These are phyloP conservation scores for Cinnamomum chago DNA, from an alignment of 164 flowering plant genomes.

Conservation along the genomic window DNA sequence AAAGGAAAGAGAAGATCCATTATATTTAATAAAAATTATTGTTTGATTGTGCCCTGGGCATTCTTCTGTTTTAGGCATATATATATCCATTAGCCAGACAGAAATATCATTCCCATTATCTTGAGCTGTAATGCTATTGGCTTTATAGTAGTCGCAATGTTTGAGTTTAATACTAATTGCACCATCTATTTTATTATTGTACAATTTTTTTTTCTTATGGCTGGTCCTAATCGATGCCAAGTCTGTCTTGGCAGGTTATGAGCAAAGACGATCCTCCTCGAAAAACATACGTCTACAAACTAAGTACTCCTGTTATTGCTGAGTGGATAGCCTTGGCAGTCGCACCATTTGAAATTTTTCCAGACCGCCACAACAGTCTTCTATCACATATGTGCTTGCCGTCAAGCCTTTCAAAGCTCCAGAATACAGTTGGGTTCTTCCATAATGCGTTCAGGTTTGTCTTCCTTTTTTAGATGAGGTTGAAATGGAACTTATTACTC, in stretches of 20 bases:
- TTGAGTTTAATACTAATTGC: neutral
- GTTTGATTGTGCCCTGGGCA: too few relatives aligned
- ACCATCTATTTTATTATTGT: neutral
- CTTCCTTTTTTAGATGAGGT: neutral
- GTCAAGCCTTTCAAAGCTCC: constrained; percentile 48
- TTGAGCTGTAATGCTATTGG: too few relatives aligned
- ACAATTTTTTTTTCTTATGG: neutral
- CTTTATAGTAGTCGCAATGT: too few relatives aligned
- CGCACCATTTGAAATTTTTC: constrained; percentile 82
- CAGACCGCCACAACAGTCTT: constrained; percentile 52
- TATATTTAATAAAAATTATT: too few relatives aligned
- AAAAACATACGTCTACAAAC: constrained; percentile 76
- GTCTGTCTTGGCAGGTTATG: constrained; percentile 49
- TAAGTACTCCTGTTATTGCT: constrained; percentile 76
- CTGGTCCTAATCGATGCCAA: neutral
- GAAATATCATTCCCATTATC: too few relatives aligned
- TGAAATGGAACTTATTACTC: neutral
- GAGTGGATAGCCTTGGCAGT: constrained; percentile 80
- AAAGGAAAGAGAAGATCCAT: too few relatives aligned
- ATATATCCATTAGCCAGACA: too few relatives aligned
- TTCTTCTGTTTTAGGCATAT: too few relatives aligned
- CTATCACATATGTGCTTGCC: constrained; percentile 79
- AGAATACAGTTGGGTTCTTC: constrained; percentile 75
- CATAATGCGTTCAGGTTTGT: constrained; percentile 77
- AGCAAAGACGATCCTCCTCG: constrained; percentile 86